A percentile compares a stretch with the other conserved stretches of the same genome.
These are phyloP conservation scores for Pichia sp. DNA, from an alignment of 1,139 yeast species.

Conservation along the genomic window DNA sequence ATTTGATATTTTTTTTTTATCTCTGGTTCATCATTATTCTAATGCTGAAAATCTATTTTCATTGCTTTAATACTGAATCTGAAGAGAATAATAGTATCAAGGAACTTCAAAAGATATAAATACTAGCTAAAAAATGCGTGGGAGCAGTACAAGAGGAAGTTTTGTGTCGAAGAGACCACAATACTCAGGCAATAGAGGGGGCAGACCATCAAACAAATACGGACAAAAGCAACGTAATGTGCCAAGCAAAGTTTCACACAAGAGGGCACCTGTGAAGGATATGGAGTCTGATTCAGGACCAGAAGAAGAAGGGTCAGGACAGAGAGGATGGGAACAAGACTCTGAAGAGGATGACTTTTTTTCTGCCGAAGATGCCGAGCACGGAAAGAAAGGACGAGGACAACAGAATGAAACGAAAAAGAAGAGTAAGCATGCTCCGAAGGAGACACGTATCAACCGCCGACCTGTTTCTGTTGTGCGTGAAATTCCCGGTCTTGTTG, in stretches of 20 bases:
- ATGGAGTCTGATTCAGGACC: slow-evolving; percentile 18
- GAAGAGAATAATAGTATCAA: no score
- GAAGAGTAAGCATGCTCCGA: slow-evolving; percentile 69
- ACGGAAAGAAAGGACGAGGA: slow-evolving; percentile 15
- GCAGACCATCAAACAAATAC: background rate
- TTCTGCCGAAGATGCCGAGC: background rate
- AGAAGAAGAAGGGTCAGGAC: slow-evolving; percentile 18
- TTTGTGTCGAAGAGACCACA: background rate
- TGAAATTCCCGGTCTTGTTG: slow-evolving; percentile 63
- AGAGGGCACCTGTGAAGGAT: background rate
- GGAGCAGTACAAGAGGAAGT: background rate
- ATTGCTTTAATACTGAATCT: no score
- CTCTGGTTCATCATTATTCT: no score
- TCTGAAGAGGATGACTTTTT: slow-evolving; percentile 25
- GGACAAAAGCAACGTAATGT: background rate
- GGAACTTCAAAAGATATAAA: no score
- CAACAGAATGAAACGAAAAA: slow-evolving; percentile 17
- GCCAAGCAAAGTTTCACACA: background rate
- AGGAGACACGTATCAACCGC: slow-evolving; percentile 60
- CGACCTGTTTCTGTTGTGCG: slow-evolving; percentile 65
- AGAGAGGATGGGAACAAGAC: slow-evolving; percentile 12
- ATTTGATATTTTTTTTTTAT: no score
- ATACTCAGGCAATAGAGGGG: background rate
- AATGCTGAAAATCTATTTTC: no score
- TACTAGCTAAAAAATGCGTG: background rate